Percentiles rank a stretch among this genome's conserved stretches.
Conservation (phyloP, 179 eudicot species). For the Monotropa hypopitys region DNA sequence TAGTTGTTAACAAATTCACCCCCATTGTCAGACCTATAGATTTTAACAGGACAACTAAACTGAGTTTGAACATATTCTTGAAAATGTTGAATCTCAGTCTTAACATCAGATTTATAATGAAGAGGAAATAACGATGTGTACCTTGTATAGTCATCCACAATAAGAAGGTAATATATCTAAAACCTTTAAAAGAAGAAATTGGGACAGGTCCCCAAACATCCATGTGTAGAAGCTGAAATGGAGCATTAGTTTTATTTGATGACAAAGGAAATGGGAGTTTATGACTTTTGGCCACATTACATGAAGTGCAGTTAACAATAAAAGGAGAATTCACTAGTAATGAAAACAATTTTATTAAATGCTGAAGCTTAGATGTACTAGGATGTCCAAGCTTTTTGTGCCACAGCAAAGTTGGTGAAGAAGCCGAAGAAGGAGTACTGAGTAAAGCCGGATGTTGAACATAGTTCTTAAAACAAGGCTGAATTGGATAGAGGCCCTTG, state of each 20-base stretch:
- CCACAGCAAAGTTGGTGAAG: background rate
- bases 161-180: too few relatives aligned
- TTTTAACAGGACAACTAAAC: background rate
- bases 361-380: background rate
- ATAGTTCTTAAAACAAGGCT: background rate
- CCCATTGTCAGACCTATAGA: background rate
- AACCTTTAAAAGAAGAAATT: too few relatives aligned
- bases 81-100: background rate
- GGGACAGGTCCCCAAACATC: background rate
- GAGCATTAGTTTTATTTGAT: background rate
- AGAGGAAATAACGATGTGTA: background rate
- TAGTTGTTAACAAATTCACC: background rate
- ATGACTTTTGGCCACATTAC: background rate
- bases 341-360: background rate
- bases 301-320: background rate
- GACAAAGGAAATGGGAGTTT: background rate
- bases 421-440: background rate
- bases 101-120: background rate
- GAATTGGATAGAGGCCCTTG: background rate
- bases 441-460: background rate
- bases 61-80: background rate
- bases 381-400: too few relatives aligned
- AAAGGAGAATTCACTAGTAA: background rate
- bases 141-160: background rate
- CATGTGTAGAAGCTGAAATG: background rate